phyloP scores from a whole-genome alignment of 331 rosid genomes.

The Phaseolus coccineus region DNA sequence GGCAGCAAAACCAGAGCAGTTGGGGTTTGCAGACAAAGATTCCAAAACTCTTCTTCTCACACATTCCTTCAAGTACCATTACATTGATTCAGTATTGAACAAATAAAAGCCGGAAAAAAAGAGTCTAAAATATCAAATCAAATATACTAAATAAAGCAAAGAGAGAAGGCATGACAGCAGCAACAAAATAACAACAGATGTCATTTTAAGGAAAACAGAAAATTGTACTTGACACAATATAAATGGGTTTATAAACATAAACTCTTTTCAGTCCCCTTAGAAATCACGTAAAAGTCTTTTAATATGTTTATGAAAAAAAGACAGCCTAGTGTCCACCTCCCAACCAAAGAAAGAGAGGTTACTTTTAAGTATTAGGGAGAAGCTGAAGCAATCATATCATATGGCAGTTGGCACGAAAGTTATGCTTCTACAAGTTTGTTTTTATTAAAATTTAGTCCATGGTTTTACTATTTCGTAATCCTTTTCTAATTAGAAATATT shows the following conservation, averaged over 20 bases:
- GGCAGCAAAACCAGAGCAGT: conserved; percentile 64
- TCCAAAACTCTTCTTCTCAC: conserved; percentile 73
- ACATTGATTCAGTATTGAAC: conserved; percentile 22
- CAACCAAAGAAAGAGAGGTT: too few relatives aligned
- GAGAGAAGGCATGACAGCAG: background rate
- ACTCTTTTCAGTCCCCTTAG: background rate
- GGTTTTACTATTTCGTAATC: background rate
- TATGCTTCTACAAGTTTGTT: background rate
- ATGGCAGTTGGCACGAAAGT: background rate
- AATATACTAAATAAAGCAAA: background rate
- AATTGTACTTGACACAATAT: background rate
- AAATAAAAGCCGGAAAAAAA: background rate
- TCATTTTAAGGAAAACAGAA: background rate
- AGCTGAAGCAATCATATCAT: background rate
- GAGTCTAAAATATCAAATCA: background rate
- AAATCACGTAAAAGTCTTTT: background rate
- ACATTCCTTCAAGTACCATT: conserved; percentile 68
- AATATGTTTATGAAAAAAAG: background rate
- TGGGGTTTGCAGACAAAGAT: conserved; percentile 60
- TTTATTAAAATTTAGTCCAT: background rate
- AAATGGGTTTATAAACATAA: background rate
- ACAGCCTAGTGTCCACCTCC: background rate
- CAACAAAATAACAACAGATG: conserved; percentile 19
- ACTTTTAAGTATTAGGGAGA: too few relatives aligned
- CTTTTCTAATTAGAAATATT: background rate